These are phyloP conservation scores for Colletotrichum truncatum DNA, from an alignment of 2,329 filamentous ascomycete species.

Conservation along the genomic window DNA sequence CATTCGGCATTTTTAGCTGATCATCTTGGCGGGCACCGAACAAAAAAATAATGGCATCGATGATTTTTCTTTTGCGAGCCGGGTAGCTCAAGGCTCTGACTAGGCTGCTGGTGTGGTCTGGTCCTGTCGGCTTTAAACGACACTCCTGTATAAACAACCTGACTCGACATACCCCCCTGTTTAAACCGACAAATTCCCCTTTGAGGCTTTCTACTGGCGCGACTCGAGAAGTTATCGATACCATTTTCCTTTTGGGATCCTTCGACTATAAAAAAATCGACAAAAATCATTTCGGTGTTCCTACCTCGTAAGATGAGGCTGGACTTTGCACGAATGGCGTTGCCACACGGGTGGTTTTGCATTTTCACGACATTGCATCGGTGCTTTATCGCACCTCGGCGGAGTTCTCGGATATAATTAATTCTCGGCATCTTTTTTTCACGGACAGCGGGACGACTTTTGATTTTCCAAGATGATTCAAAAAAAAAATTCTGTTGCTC, in stretches of 20 bases:
- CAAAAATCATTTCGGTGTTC: constrained; percentile 30
- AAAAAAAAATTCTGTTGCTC: constrained; percentile 43
- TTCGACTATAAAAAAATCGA: constrained; percentile 27
- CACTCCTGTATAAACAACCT: constrained; percentile 58
- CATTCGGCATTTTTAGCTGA: constrained; percentile 45
- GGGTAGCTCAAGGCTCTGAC: constrained; percentile 45
- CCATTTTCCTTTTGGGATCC: constrained; percentile 46
- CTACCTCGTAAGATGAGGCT: constrained; percentile 44
- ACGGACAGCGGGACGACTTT: constrained; percentile 46
- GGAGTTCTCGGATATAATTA: constrained; percentile 50
- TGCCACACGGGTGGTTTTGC: constrained; percentile 51
- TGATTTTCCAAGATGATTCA: constrained; percentile 52
- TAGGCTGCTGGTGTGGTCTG: constrained; percentile 37
- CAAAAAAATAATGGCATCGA: constrained; percentile 52
- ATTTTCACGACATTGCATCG: constrained; percentile 58
- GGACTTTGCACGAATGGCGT: constrained; percentile 55
- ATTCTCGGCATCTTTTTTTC: constrained; percentile 37
- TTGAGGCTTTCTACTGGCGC: constrained; percentile 44
- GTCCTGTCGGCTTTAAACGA: constrained; percentile 36
- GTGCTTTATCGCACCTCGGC: constrained; percentile 50
- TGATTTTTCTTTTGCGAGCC: constrained; percentile 47
- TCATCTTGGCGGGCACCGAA: constrained; percentile 62
- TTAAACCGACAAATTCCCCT: constrained; percentile 38
- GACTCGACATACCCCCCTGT: constrained; percentile 54
- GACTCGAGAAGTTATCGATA: constrained; percentile 55